A percentile compares a stretch with the other conserved stretches of the same genome.
Evolutionary conservation across 345 rosid genomes (phyloP).

Genomic region (Acer campestre): DNA sequence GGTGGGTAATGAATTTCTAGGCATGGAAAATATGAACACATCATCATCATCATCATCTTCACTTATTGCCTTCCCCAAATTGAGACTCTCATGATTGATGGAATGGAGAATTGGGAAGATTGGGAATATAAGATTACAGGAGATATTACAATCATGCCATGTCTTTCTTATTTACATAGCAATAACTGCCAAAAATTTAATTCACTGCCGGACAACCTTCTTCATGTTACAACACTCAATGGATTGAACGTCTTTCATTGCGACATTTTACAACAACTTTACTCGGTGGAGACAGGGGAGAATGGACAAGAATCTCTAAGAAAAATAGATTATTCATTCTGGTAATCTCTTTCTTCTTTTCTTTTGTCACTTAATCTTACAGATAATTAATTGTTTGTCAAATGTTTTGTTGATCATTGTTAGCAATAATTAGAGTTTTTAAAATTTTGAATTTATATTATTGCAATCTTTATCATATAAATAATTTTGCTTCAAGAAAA

Average conservation of each 20-base stretch:
- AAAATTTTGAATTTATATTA: too few relatives aligned
- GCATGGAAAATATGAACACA: neutral
- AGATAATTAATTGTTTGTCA: too few relatives aligned
- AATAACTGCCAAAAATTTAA: neutral
- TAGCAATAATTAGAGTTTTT: too few relatives aligned
- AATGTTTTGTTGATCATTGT: too few relatives aligned
- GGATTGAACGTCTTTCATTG: neutral
- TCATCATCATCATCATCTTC: neutral
- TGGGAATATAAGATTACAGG: neutral
- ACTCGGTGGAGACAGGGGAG: too few relatives aligned
- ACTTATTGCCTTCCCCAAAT: neutral
- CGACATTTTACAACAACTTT: too few relatives aligned
- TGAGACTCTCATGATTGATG: neutral
- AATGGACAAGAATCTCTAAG: too few relatives aligned
- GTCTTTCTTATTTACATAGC: neutral
- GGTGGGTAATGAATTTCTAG: neutral
- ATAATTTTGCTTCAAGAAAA: too few relatives aligned
- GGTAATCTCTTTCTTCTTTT: too few relatives aligned
- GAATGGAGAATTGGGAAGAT: neutral
- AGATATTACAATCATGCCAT: conserved; percentile 14
- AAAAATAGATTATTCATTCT: too few relatives aligned
- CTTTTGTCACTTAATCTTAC: too few relatives aligned
- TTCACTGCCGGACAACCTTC: conserved; percentile 1
- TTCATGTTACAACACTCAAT: neutral
- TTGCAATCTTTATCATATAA: too few relatives aligned